Conservation (phyloP, 1,139 yeast species). For the Taphrina sp. region DNA sequence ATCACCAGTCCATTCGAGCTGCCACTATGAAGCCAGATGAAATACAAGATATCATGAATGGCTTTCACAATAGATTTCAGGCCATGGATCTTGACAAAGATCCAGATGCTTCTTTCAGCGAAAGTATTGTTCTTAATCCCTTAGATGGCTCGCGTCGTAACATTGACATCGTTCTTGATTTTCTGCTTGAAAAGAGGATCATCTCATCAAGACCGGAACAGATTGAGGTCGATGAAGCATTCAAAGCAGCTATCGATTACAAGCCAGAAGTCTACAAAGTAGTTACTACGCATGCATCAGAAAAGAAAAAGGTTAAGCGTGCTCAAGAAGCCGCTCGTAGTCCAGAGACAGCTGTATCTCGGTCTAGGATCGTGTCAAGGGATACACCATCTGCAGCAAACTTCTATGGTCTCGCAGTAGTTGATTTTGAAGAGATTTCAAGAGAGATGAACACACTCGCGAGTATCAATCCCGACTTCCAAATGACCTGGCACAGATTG, state of each 20-base stretch:
- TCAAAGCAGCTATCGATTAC: constrained; percentile 50
- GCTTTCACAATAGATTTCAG: constrained; percentile 63
- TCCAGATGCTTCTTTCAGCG: constrained; percentile 72
- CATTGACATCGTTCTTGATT: constrained; percentile 50
- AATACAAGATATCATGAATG: constrained; percentile 64
- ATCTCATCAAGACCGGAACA: constrained; percentile 50
- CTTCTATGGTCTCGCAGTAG: neutral
- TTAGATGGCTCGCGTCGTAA: constrained; percentile 56
- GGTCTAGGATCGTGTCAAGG: too few species aligned
- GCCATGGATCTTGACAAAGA: constrained; percentile 49
- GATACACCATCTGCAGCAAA: too few species aligned
- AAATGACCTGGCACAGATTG: constrained; percentile 43
- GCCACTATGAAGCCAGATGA: constrained; percentile 50
- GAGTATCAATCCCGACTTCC: constrained; percentile 32
- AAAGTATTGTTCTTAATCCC: constrained; percentile 58
- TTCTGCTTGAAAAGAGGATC: constrained; percentile 47
- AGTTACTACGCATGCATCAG: constrained; percentile 32
- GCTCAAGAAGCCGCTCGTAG: constrained; percentile 41
- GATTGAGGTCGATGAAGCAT: constrained; percentile 49
- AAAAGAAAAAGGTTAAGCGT: constrained; percentile 39
- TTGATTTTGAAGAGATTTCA: neutral
- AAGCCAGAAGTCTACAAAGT: constrained; percentile 29
- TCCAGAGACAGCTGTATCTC: neutral
- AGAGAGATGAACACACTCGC: neutral
- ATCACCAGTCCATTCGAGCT: constrained; percentile 79